Evolutionary conservation across 1,284 basidiomycete genomes (phyloP).

Genomic region (Sanghuangporus weigelae): DNA sequence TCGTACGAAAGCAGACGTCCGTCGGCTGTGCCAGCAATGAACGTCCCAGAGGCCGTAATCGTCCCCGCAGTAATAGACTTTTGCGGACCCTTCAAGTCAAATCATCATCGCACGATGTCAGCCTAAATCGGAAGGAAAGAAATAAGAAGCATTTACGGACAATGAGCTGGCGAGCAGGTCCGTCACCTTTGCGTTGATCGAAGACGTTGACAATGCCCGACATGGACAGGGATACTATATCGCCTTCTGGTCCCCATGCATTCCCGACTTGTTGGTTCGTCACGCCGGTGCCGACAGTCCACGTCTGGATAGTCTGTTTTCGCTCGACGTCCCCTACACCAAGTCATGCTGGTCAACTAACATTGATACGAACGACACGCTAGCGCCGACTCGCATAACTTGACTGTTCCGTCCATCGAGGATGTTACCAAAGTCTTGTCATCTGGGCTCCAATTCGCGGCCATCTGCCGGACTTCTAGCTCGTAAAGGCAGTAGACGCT

Average conservation of each 20-base stretch:
- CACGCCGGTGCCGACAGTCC: slow-evolving; percentile 67
- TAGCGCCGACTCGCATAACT: slow-evolving; percentile 60
- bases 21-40: slow-evolving; percentile 81
- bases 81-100: slow-evolving; percentile 60
- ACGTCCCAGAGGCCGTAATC: slow-evolving; percentile 47
- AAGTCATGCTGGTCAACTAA: background rate
- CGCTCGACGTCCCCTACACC: slow-evolving; percentile 74
- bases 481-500: background rate
- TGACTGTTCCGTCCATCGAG: slow-evolving; percentile 85
- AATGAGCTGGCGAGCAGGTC: slow-evolving; percentile 56
- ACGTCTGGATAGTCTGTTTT: slow-evolving; percentile 60
- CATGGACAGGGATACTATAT: slow-evolving; percentile 83
- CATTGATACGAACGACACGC: background rate
- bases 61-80: slow-evolving; percentile 71
- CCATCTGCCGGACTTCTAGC: slow-evolving; percentile 47
- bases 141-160: slow-evolving; percentile 32
- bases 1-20: slow-evolving; percentile 70
- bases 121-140: background rate
- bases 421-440: slow-evolving; percentile 74
- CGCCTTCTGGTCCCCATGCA: slow-evolving; percentile 68
- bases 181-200: slow-evolving; percentile 65
- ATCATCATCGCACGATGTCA: background rate
- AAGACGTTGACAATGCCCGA: slow-evolving; percentile 83
- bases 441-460: slow-evolving; percentile 72
- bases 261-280: slow-evolving; percentile 86